These are phyloP conservation scores for Globisporangium canariense DNA, from an alignment of 352 stramenopile genomes.

Conservation along the genomic window DNA sequence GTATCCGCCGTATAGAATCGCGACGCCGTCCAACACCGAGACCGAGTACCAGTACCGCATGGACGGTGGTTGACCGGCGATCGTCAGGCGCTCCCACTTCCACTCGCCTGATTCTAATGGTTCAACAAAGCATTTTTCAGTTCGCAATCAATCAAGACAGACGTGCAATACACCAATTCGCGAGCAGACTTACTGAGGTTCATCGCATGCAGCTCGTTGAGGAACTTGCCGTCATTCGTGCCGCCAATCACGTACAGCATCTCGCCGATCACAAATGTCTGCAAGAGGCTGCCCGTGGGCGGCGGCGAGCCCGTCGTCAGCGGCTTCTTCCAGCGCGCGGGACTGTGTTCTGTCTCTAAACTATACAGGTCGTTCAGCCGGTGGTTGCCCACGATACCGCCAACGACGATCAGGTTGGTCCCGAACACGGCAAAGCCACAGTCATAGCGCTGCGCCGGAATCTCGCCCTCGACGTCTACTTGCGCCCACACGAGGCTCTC, in stretches of 20 bases:
- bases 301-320: conserved; percentile 32
- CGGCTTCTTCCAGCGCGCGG: conserved; percentile 32
- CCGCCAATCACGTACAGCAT: conserved; percentile 52
- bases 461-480: conserved; percentile 24
- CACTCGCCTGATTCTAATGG: conserved; percentile 33
- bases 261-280: conserved; percentile 48
- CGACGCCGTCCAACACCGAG: conserved; percentile 34
- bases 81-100: conserved; percentile 46
- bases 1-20: conserved; percentile 55
- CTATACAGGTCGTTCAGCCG: conserved; percentile 51
- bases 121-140: background rate
- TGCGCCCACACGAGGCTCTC: conserved; percentile 33
- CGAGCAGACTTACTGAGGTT: conserved; percentile 32
- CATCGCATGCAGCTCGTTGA: conserved; percentile 48
- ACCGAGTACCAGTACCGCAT: conserved; percentile 70
- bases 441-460: conserved; percentile 46
- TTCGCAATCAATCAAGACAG: background rate
- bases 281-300: conserved; percentile 39
- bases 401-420: conserved; percentile 48
- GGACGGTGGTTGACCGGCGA: conserved; percentile 39
- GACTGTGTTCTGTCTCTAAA: conserved; percentile 30
- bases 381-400: conserved; percentile 53
- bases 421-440: conserved; percentile 44
- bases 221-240: conserved; percentile 58
- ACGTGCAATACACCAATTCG: background rate